phyloP scores from a whole-genome alignment of 345 rosid species.

The Salix viminalis region DNA sequence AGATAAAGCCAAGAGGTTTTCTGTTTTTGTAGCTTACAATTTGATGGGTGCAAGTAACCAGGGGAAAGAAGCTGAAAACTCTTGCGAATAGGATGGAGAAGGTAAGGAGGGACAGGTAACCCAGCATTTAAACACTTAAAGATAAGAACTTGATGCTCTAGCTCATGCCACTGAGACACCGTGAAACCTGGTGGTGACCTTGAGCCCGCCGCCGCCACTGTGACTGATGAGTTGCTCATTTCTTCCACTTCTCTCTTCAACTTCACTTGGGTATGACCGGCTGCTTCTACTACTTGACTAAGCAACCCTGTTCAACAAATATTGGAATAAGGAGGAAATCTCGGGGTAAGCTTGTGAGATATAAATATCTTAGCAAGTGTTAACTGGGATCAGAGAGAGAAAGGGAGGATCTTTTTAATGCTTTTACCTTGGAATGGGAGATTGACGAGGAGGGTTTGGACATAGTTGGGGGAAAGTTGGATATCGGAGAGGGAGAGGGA shows the following conservation, averaged over 20 bases:
- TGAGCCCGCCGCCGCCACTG: conserved; percentile 1
- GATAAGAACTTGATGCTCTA: conserved; percentile 86
- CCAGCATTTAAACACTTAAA: conserved; percentile 76
- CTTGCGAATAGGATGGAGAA: conserved; percentile 54
- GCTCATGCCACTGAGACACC: conserved; percentile 71
- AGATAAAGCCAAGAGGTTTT: background rate
- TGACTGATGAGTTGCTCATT: background rate
- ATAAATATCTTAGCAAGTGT: background rate
- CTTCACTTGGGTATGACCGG: background rate
- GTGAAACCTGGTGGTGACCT: conserved; percentile 30
- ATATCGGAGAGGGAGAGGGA: background rate
- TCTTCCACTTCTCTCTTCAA: background rate
- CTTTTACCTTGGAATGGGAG: background rate
- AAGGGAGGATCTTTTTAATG: background rate
- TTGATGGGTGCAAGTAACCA: conserved; percentile 1
- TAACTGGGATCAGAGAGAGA: background rate
- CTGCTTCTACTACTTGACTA: background rate
- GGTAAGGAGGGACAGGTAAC: conserved; percentile 62
- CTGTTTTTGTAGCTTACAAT: background rate
- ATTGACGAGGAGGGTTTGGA: background rate
- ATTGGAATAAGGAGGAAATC: background rate
- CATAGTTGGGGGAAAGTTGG: background rate
- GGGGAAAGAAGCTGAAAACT: conserved; percentile 40
- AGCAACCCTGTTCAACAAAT: background rate
- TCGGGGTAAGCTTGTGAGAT: background rate